Evolutionary conservation across 495 filamentous ascomycete species (phyloP), one percentile per base, ranked within the genome.

Genomic region (Darksidea phi): DNA sequence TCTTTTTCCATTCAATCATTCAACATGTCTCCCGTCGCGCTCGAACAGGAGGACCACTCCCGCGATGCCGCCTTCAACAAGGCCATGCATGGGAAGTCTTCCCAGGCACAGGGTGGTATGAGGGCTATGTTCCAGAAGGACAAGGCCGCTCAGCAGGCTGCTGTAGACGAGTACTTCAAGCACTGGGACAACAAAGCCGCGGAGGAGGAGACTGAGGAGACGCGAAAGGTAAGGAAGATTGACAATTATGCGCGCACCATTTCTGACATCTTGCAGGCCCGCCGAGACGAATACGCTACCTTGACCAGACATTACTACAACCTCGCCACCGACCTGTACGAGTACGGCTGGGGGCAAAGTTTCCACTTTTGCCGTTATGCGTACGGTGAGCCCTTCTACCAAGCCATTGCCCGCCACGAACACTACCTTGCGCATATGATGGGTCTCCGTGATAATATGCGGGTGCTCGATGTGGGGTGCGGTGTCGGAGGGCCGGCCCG

Each of bases 351-450:
- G 94, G 88, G 89, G 48, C 84, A 88, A 60, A 91, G 85, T 55
- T 97, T 97, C 85, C 92, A 98, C 77, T 98, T 98, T 84, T 97
- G 92, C 79, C 90, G 95, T 53, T 98, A 93, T 76, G 88, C 89
- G 57, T 79, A 86, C 68, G 89, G 88, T 68, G 94, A 98, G 77
- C 76, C 83, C 67, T 97, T 98, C 80, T 76, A 82, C 76, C 91
- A 94, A 78, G 94, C 93, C 59, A 92, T 97, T 76, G 90, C 94
- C 66, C 90, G 94, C 57, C 94, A 98, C 73, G 94, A 98, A 76
- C 95, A 98, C 81, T 97, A 96, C 81, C 88, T 98, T 12, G 94
- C 95, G 36, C 86, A 89, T 75, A 82, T 86, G 75, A 94, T 96
- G 76, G 88, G 88, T 61, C 84, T 98, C 70, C 84, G 86, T 71